These are phyloP conservation scores for Sarocladium kiliense DNA, from an alignment of 2,329 filamentous ascomycete genomes.

Conservation along the genomic window DNA sequence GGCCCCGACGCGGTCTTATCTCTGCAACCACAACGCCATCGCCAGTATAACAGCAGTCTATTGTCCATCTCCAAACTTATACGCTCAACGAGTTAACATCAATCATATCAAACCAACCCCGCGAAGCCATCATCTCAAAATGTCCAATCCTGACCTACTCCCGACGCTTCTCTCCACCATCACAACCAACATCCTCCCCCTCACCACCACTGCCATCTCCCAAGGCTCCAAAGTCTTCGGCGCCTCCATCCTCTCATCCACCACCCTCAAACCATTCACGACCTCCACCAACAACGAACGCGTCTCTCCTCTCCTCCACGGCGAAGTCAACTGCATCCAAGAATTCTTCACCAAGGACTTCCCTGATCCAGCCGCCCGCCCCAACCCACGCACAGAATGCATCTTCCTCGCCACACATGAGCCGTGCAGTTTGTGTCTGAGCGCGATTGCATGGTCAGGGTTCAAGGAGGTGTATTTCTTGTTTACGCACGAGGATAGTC, in stretches of 20 bases:
- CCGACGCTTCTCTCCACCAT: slow-evolving; percentile 34
- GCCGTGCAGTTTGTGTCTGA: slow-evolving; percentile 53
- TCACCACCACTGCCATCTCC: slow-evolving; percentile 43
- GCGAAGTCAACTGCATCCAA: slow-evolving; percentile 57
- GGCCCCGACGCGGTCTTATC: slow-evolving; percentile 1
- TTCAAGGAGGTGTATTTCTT: slow-evolving; percentile 53
- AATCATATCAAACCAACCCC: too few species aligned
- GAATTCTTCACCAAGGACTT: slow-evolving; percentile 42
- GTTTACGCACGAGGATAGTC: slow-evolving; percentile 54
- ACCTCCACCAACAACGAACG: slow-evolving; percentile 53
- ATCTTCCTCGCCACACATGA: slow-evolving; percentile 56
- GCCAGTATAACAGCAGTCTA: too few species aligned
- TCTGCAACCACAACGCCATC: background rate
- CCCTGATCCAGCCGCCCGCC: slow-evolving; percentile 29
- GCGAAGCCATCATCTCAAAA: slow-evolving; percentile 16
- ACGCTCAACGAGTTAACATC: too few species aligned
- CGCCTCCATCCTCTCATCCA: slow-evolving; percentile 44
- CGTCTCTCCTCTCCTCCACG: slow-evolving; percentile 49
- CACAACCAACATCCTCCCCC: slow-evolving; percentile 43
- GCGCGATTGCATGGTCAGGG: slow-evolving; percentile 53
- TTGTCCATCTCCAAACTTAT: too few species aligned
- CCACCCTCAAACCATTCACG: slow-evolving; percentile 35
- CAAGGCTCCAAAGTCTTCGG: slow-evolving; percentile 53
- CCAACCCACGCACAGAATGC: slow-evolving; percentile 38
- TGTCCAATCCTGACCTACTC: slow-evolving; percentile 24